Evolutionary conservation across 495 filamentous ascomycete species (phyloP), one percentile per base, ranked within the genome.

Genomic region (Parmelia sp.): DNA sequence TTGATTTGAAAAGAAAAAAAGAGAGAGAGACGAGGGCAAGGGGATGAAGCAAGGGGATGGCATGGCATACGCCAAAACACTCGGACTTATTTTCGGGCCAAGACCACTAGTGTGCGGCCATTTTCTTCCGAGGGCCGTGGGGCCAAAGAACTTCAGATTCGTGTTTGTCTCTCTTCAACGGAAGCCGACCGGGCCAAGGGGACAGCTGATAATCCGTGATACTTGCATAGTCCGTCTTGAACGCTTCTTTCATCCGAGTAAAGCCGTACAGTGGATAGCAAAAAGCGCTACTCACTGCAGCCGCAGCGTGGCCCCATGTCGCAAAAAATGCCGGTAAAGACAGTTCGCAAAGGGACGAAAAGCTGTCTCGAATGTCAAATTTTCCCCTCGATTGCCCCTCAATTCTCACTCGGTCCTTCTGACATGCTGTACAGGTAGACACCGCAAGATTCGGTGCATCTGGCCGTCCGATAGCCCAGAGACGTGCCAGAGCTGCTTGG

Each of bases 361-460:
- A 78, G 76, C 63, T 78, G 76, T 66, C 66, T 69, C 8, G 72
- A 78, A 66, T 77, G 76, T 77, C n/a, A 70, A 51, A 72, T 68
- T 47, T 40, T 33, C 10, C n/a, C 19, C 40, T 51, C 39, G 14
- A 40, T 40, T 40, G 39, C 39, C 3, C 12, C 39, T 40, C 39
- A 9, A 31, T 15, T 37, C 27, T 62, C 25, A 27, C 49, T 15
- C n/a, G 49, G 23, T 58, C 6, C 27, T 11, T n/a, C 57, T 59
- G 23, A 59, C 36, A 42, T 9, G 23, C 57, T 15, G 27, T 25
- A 49, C 49, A 74, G 72, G 72, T 60, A 69, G 72, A 53, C 68
- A 71, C 3, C 71, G 72, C 29, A 72, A 74, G 58, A 66, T 74
- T 33, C 72, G 72, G 0, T 73, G 72, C 35, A 63, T 69, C 53